These are phyloP conservation scores for Kodamaea suecica DNA, from an alignment of 1,139 yeast species.

Conservation along the genomic window DNA sequence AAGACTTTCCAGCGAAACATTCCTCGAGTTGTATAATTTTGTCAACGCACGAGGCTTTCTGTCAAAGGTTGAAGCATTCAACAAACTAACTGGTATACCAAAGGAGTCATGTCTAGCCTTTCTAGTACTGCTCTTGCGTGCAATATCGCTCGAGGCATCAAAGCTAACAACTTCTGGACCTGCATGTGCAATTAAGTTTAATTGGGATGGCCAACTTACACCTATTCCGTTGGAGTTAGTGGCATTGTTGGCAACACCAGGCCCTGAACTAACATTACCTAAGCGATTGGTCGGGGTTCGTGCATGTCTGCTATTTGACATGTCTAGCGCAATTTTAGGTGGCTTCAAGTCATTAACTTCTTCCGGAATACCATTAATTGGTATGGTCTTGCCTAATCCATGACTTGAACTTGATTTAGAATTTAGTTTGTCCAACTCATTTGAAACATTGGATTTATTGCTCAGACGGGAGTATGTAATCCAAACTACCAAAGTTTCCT, in stretches of 20 bases:
- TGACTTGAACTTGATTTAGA: constrained; percentile 14
- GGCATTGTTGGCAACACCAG: not conserved
- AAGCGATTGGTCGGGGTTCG: not conserved
- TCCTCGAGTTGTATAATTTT: constrained; percentile 10
- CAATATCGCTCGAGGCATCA: constrained; percentile 30
- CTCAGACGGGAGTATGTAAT: constrained; percentile 70
- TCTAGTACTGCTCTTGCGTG: constrained; percentile 38
- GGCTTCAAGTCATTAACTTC: not conserved
- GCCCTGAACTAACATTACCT: not conserved
- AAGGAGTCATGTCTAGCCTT: constrained; percentile 30
- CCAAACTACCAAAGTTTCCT: constrained; percentile 70
- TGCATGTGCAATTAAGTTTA: constrained; percentile 45
- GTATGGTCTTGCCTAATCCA: not conserved
- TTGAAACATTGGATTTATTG: constrained; percentile 20
- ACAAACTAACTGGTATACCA: constrained; percentile 23
- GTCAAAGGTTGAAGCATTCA: constrained; percentile 11
- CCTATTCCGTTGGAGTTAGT: not conserved
- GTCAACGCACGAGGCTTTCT: constrained; percentile 13
- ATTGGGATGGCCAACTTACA: constrained; percentile 50
- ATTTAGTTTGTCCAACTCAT: constrained; percentile 26
- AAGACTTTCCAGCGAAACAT: constrained; percentile 3
- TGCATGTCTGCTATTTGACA: not conserved
- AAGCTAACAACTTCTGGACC: constrained; percentile 33
- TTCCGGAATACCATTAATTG: constrained; percentile 1
- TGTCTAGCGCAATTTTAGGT: not conserved